Evolutionary conservation across 257 asterid genomes (phyloP).

Genomic region (Nicotiana tomentosiformis): DNA sequence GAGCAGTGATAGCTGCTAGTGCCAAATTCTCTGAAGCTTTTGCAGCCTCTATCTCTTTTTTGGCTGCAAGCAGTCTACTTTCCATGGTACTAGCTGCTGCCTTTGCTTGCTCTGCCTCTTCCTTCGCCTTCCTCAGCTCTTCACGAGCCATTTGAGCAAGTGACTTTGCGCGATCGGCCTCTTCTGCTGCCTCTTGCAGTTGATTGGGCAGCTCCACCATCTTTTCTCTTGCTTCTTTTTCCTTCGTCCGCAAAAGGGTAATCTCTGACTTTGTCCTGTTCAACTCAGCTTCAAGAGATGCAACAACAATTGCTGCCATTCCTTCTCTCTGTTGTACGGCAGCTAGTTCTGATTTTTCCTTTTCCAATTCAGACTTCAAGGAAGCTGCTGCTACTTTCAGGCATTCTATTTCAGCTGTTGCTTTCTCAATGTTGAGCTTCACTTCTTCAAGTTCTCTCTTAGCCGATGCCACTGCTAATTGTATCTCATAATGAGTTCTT

Average conservation of each 20-base stretch:
- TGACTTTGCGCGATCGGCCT: constrained; percentile 41
- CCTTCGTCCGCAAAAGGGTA: constrained; percentile 29
- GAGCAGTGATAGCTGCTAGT: constrained; percentile 58
- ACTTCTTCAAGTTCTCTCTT: constrained; percentile 72
- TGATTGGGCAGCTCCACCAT: constrained; percentile 49
- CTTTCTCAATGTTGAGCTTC: constrained; percentile 50
- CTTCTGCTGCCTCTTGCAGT: constrained; percentile 50
- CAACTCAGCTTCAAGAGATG: constrained; percentile 63
- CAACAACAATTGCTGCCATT: constrained; percentile 52
- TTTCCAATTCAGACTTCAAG: constrained; percentile 43
- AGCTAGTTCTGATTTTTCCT: constrained; percentile 41
- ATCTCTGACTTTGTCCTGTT: constrained; percentile 43
- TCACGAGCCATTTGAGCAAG: constrained; percentile 36
- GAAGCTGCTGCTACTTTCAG: constrained; percentile 48
- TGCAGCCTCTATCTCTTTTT: constrained; percentile 85
- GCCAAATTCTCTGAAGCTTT: constrained; percentile 82
- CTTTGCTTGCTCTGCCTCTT: constrained; percentile 69
- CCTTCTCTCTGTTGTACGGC: constrained; percentile 56
- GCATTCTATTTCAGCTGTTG: constrained; percentile 34
- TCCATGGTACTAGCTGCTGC: constrained; percentile 53
- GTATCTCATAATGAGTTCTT: constrained; percentile 42
- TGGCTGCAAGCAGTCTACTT: constrained; percentile 60
- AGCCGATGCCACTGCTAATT: constrained; percentile 44
- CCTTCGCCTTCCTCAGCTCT: constrained; percentile 47
- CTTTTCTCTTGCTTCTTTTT: constrained; percentile 48